phyloP scores from a whole-genome alignment of 139 green algal genomes.

The Tetradesmus obliquus region DNA sequence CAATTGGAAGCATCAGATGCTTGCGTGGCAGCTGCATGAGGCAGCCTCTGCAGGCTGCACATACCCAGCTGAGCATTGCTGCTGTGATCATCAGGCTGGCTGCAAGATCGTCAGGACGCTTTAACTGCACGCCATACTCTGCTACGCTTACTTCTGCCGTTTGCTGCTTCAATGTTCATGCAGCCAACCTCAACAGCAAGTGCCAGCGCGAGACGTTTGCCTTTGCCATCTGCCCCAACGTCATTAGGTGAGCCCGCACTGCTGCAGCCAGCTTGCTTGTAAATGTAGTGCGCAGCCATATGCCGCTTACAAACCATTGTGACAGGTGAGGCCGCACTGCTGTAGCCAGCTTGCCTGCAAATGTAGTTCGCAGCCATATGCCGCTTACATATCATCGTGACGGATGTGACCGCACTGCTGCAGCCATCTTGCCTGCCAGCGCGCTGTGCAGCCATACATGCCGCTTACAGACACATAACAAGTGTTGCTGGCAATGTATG shows the following conservation, averaged over 20 bases:
- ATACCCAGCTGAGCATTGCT: too few species aligned
- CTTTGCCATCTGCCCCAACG: conserved; percentile 16
- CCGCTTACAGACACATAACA: too few species aligned
- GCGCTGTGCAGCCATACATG: not conserved
- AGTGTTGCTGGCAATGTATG: too few species aligned
- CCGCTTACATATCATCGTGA: too few species aligned
- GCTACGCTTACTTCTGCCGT: not conserved
- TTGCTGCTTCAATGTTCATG: not conserved
- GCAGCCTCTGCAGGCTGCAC: too few species aligned
- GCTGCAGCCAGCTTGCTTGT: not conserved
- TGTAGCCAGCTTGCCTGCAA: not conserved
- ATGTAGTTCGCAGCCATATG: not conserved
- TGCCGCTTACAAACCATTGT: too few species aligned
- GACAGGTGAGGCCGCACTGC: not conserved
- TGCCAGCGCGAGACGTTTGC: conserved; percentile 5
- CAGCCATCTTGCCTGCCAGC: not conserved
- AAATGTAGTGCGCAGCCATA: not conserved
- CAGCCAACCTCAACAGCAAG: conserved; percentile 27
- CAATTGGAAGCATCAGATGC: too few species aligned
- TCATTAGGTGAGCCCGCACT: conserved; percentile 1
- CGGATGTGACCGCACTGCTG: not conserved
- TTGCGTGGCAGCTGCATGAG: too few species aligned
- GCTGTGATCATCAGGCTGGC: too few species aligned
- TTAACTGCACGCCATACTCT: too few species aligned
- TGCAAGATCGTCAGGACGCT: too few species aligned